Evolutionary conservation across 257 asterid species (phyloP).

Genomic region (Primulina eburnea): DNA sequence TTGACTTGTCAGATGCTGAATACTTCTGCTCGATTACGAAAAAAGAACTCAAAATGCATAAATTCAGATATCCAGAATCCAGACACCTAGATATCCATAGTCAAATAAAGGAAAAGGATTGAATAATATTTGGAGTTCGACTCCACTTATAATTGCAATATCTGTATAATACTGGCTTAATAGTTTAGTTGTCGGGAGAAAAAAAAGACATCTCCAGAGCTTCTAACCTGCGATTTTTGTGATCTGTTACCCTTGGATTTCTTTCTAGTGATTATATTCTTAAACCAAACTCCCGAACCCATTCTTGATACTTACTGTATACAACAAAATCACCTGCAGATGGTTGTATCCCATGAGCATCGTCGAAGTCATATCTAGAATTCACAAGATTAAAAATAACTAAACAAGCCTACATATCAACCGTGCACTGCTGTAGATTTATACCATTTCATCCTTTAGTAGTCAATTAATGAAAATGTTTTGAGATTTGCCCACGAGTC

Average conservation of each 20-base stretch:
- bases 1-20: constrained; percentile 40
- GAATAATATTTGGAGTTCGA: constrained; percentile 8
- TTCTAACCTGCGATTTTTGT: constrained; percentile 50
- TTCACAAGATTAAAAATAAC: not conserved
- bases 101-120: not conserved
- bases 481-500: not conserved
- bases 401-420: constrained; percentile 13
- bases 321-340: constrained; percentile 32
- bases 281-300: constrained; percentile 58
- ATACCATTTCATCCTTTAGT: not conserved
- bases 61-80: constrained; percentile 9
- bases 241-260: constrained; percentile 44
- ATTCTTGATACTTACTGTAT: constrained; percentile 33
- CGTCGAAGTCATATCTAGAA: not conserved
- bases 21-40: constrained; percentile 39
- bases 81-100: constrained; percentile 2
- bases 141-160: not conserved
- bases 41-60: constrained; percentile 21
- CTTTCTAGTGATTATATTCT: constrained; percentile 44
- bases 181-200: too few species aligned
- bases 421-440: not conserved
- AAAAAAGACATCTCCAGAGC: constrained; percentile 7
- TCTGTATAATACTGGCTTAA: not conserved
- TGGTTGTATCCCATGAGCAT: constrained; percentile 1
- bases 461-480: constrained; percentile 1